A percentile compares a stretch with the other conserved stretches of the same genome.
phyloP scores from a whole-genome alignment of 2,329 filamentous ascomycete species.

The Aspergillus carbonarius region DNA sequence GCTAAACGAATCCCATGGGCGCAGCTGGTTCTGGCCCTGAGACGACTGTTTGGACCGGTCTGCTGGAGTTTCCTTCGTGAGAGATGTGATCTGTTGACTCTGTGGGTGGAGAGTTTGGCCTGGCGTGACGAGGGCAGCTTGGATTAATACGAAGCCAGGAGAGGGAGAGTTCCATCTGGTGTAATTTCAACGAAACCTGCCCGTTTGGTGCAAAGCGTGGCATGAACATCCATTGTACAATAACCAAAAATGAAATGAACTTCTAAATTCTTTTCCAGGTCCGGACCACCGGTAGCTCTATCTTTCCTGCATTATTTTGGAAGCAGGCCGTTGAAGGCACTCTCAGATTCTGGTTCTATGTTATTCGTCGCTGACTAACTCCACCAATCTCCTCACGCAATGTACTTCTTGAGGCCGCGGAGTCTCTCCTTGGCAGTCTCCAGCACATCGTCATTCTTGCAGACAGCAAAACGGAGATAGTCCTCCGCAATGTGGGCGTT shows the following conservation, averaged over 20 bases:
- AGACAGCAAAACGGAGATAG: conserved; percentile 92
- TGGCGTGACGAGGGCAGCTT: neutral
- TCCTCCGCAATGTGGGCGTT: conserved; percentile 87
- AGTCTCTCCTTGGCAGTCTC: conserved; percentile 76
- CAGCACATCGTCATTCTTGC: conserved; percentile 85
- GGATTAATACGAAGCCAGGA: neutral
- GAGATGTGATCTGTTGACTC: neutral
- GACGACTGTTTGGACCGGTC: neutral
- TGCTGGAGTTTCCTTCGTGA: no score
- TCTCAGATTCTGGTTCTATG: neutral
- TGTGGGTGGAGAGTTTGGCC: neutral
- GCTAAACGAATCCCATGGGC: neutral
- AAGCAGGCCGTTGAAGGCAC: neutral
- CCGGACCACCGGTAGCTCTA: neutral
- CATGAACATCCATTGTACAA: neutral
- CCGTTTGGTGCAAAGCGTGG: neutral
- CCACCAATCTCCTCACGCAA: conserved; percentile 32
- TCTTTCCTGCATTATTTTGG: neutral
- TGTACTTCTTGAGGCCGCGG: conserved; percentile 70
- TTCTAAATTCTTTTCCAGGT: neutral
- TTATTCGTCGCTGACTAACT: neutral
- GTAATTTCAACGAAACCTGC: neutral
- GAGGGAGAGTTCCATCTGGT: neutral
- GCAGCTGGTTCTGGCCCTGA: neutral
- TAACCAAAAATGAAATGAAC: neutral